Base-by-base conservation (phyloP, 441 rosid species). In the Euphorbia corollata region DNA sequence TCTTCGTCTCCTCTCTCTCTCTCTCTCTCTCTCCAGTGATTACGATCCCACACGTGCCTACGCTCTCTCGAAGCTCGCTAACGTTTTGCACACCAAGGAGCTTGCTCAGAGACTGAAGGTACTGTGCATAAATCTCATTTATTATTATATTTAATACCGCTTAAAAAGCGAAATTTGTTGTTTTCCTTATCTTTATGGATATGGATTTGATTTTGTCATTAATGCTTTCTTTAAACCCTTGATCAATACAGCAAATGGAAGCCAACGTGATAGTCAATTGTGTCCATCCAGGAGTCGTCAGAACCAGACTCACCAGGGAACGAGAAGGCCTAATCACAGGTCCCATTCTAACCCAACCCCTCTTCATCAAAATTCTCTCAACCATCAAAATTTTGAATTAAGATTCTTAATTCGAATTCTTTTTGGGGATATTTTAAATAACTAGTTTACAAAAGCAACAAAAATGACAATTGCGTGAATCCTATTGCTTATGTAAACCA, bases 41-140 rank as follows among this genome's bases (percentile, higher is more conserved):
- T 92, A 82, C 78, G 92, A 88, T 19, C 77, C 97, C 61, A 88
- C 98, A 68, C 86, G 91, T 81, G 97, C 98, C 4, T 90, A 90
- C 65, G 96, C 98, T 64, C 88, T 90, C 73, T 92, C 98, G 73
- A 92, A 86, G 83, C 92, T 92, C 53, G 92, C 97, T 27, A 92
- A 88, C 72, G 91, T 90, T 39, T 68, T 90, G 76, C 97, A 92
- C 80, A 85, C 96, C 77, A 71, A 80, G 73, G 90, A 90, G 75
- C 91, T 90, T 47, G 89, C 92, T 19, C 74, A 65, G 64, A 83
- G 81, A 72, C 87, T 92, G 55, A 81, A 84, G 87, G 98, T 87
- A 56, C 56, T 45, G 15, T 39, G 70, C 62, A 47, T 57, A 18
- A 32, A 36, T 59, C 27, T 50, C 56, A 32, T 64, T 61, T 5